Conservation (phyloP, 164 flowering plant species). For the Nymphaea thermarum region DNA sequence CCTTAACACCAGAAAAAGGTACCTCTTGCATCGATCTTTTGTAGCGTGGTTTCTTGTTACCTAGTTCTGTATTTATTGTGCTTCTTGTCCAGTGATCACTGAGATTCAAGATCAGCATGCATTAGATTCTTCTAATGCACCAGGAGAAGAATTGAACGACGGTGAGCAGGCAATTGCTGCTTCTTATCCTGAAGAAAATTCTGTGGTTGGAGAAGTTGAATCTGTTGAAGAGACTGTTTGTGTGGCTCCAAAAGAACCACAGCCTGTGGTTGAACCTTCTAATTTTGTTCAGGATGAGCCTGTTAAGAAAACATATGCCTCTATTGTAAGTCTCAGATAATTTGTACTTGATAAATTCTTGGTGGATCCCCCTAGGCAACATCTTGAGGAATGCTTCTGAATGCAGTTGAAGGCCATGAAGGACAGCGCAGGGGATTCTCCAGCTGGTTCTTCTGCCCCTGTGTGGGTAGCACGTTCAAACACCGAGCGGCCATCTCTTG, state of each 20-base stretch:
- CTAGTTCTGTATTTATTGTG: background rate
- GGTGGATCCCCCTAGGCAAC: background rate
- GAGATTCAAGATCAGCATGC: constrained; percentile 3
- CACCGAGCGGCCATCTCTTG: constrained; percentile 6
- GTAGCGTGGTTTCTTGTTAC: background rate
- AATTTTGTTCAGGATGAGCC: constrained; percentile 28
- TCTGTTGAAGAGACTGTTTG: constrained; percentile 13
- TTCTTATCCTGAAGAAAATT: constrained; percentile 15
- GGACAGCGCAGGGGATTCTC: constrained; percentile 8
- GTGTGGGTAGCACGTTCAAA: constrained; percentile 7
- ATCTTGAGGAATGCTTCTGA: background rate
- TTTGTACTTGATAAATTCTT: background rate
- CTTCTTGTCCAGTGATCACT: background rate
- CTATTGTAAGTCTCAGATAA: constrained; percentile 18
- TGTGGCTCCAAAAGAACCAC: constrained; percentile 17
- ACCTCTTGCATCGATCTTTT: background rate
- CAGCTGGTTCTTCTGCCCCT: constrained; percentile 12
- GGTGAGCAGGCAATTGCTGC: constrained; percentile 16
- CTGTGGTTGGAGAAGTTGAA: constrained; percentile 11
- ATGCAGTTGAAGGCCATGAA: constrained; percentile 20
- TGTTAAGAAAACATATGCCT: constrained; percentile 26
- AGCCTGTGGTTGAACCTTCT: constrained; percentile 21
- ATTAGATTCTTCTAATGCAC: constrained; percentile 17
- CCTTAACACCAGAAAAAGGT: constrained; percentile 37
- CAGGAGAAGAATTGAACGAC: constrained; percentile 19